Base-by-base conservation (phyloP, 2,329 filamentous ascomycete genomes). In the Hypoxylon sp. region DNA sequence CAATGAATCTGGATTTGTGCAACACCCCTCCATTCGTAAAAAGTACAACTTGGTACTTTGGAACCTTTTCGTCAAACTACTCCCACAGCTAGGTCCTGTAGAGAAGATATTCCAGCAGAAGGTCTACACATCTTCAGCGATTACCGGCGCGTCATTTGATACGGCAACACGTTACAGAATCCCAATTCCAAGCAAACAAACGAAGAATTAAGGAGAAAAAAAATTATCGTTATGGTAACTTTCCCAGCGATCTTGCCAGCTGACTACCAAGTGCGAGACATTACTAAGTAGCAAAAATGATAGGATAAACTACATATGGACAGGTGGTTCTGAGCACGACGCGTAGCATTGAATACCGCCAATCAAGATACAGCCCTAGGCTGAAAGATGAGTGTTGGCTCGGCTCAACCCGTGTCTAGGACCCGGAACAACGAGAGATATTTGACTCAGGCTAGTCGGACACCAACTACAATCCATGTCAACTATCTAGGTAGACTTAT, bases 361-460 rank as follows among this genome's bases (percentile, higher is more conserved):
- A 44, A 44, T 44, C 39, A 19, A 44, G 39, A 44, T 17, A 17
- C 5, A 44, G 17, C 17, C 11, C 11, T 11, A 44, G 19, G 17
- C 39, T 44, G 6, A 19, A 44, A 22, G 39, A 6, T 3, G 14
- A 44, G 39, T 11, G 19, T 22, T 22, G 17, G 39, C 17, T 44
- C 39, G 39, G 39, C 17, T n/a, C 14, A 86, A 84, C 57, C 83
- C 85, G 1, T 80, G 80, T 0, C 73, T 81, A 0, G 84, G 84
- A 11, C 6, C 39, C 39, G 39, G 6, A 19, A 19, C 1, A 8
- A 8, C n/a, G 37, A 42, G 39, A 19, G 8, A 17, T 42, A n/a
- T n/a, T n/a, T 6, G 11, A 37, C 35, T 13, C 35, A 37, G 35
- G 35, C 35, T 3, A 37, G 37, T 42, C 35, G 3, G 35, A 8